These are phyloP conservation scores for Candida nitratophila DNA, from an alignment of 805 yeast genomes.

Conservation along the genomic window DNA sequence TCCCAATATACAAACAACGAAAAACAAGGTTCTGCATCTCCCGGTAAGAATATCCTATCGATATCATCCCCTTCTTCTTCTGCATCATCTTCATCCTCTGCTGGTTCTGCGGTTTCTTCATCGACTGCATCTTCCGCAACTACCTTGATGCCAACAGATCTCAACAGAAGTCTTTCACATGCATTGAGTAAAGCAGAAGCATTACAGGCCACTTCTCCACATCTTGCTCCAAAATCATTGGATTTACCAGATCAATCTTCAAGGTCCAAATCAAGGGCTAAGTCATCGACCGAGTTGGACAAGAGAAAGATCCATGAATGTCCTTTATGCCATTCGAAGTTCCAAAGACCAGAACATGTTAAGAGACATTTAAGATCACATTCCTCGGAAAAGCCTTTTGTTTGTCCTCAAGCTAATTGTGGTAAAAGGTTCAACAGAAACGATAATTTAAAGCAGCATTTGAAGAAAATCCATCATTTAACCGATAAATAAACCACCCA, in stretches of 20 bases:
- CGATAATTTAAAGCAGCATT: conserved; percentile 53
- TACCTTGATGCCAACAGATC: not conserved
- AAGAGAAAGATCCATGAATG: conserved; percentile 57
- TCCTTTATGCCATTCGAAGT: conserved; percentile 53
- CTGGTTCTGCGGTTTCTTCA: conserved; percentile 8
- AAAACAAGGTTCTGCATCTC: not conserved
- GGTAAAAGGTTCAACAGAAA: conserved; percentile 52
- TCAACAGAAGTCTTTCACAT: not conserved
- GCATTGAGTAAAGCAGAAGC: not conserved
- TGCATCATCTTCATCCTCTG: conserved; percentile 7
- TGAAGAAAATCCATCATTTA: conserved; percentile 49
- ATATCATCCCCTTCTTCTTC: not conserved
- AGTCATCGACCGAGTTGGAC: conserved; percentile 21
- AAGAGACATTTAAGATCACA: conserved; percentile 56
- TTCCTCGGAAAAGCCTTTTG: conserved; percentile 50
- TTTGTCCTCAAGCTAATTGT: conserved; percentile 44
- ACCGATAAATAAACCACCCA: too few species aligned
- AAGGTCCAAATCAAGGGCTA: conserved; percentile 26
- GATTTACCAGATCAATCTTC: conserved; percentile 28
- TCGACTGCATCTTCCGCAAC: conserved; percentile 10
- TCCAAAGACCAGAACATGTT: conserved; percentile 70
- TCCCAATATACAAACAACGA: not conserved
- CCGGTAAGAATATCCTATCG: not conserved
- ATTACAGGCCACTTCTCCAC: conserved; percentile 1
- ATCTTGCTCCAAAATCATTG: conserved; percentile 4